Conservation (phyloP, 2,329 filamentous ascomycete species). For the Claviceps fusiformis region DNA sequence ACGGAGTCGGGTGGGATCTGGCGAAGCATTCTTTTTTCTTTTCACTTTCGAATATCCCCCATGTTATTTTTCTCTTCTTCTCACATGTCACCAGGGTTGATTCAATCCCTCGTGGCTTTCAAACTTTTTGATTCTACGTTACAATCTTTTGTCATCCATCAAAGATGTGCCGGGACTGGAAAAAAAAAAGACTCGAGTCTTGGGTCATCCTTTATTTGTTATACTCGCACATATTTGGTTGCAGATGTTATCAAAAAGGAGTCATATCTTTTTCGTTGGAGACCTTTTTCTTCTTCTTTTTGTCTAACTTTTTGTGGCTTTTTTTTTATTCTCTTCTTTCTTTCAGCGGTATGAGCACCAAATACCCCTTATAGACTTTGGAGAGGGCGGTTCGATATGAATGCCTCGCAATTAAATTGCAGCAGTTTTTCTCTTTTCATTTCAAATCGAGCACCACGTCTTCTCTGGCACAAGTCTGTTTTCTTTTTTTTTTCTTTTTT, state of each 20-base stretch:
- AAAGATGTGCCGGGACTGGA: background rate
- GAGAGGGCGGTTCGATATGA: slow-evolving; percentile 12
- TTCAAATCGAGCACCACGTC: slow-evolving; percentile 14
- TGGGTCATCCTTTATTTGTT: background rate
- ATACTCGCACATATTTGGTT: background rate
- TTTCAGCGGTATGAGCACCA: slow-evolving; percentile 18
- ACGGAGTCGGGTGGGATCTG: slow-evolving; percentile 2
- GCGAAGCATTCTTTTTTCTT: background rate
- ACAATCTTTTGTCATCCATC: background rate
- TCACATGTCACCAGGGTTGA: background rate
- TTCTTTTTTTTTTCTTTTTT: slow-evolving; percentile 1
- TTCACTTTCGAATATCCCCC: slow-evolving; percentile 10
- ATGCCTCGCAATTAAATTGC: slow-evolving; percentile 11
- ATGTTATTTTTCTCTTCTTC: background rate
- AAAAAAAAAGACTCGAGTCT: background rate
- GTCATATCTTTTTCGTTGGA: slow-evolving; percentile 6
- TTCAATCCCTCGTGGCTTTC: background rate
- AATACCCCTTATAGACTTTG: slow-evolving; percentile 25
- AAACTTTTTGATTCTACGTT: background rate
- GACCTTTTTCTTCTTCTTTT: slow-evolving; percentile 3
- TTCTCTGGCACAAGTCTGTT: slow-evolving; percentile 10
- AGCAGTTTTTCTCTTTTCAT: slow-evolving; percentile 10
- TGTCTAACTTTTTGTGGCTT: background rate
- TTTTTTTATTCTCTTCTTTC: background rate
- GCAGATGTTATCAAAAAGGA: slow-evolving; percentile 7